Percentiles rank a stretch among this genome's conserved stretches.
These are phyloP conservation scores for Metarhizium sp. DNA, from an alignment of 2,329 filamentous ascomycete genomes.

Conservation along the genomic window DNA sequence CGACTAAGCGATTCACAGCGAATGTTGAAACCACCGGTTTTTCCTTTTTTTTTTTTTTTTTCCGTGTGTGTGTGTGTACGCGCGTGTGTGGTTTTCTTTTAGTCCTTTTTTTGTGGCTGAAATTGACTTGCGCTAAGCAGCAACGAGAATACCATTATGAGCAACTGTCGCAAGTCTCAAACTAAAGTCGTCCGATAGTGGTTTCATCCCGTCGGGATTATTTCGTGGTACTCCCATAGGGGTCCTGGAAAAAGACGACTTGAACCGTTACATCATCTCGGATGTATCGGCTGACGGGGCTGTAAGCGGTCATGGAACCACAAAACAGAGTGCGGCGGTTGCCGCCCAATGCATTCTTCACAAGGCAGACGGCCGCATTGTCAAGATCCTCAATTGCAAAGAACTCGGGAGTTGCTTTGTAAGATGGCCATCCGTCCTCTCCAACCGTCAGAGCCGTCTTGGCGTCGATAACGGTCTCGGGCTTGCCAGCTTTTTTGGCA, in stretches of 20 bases:
- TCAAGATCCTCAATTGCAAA: constrained; percentile 66
- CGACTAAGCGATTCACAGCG: neutral
- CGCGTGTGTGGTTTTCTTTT: too few relatives aligned
- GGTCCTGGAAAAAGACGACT: constrained; percentile 54
- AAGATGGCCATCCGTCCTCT: constrained; percentile 14
- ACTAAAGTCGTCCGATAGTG: neutral
- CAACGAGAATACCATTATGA: neutral
- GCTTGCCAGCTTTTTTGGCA: constrained; percentile 15
- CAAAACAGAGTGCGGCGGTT: constrained; percentile 64
- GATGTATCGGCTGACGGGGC: constrained; percentile 53
- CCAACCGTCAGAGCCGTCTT: constrained; percentile 5
- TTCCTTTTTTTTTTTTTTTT: too few relatives aligned
- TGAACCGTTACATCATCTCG: constrained; percentile 78
- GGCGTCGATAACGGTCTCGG: constrained; percentile 14
- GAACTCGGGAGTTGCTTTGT: constrained; percentile 32
- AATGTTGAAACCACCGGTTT: neutral
- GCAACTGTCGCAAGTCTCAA: neutral
- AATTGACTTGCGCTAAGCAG: neutral
- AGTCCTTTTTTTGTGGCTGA: neutral
- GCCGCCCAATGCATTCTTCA: constrained; percentile 73
- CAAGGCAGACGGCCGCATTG: constrained; percentile 72
- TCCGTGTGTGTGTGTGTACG: too few relatives aligned
- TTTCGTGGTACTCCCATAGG: neutral
- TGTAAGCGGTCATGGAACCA: constrained; percentile 60
- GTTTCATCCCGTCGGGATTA: neutral